Conservation (phyloP, 345 rosid genomes). For the Bruguiera gymnorhiza region DNA sequence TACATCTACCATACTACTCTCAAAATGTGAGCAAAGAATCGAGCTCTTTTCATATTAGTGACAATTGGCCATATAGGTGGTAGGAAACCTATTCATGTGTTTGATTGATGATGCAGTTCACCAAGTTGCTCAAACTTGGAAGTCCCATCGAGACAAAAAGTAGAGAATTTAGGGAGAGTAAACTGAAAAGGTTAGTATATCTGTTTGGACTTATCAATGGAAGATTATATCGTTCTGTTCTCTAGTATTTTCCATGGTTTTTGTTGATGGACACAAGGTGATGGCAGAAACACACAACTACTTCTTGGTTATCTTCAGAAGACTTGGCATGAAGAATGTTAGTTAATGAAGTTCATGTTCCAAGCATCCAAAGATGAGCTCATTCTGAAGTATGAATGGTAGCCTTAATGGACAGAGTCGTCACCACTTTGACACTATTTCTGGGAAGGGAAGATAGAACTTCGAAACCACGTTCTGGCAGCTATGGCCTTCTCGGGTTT, state of each 20-base stretch:
- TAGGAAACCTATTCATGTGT: not conserved
- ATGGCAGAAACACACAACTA: not conserved
- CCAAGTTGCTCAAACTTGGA: conserved; percentile 73
- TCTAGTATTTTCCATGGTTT: not conserved
- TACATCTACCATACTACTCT: not conserved
- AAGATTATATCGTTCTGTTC: not conserved
- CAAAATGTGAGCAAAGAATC: not conserved
- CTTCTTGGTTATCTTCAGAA: not conserved
- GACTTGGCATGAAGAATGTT: not conserved
- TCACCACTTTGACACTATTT: too few species aligned
- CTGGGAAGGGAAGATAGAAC: too few species aligned
- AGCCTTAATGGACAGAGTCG: too few species aligned
- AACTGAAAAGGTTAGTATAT: conserved; percentile 33
- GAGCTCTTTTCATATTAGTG: not conserved
- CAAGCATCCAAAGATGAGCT: not conserved
- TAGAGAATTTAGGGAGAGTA: conserved; percentile 31
- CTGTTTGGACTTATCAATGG: not conserved
- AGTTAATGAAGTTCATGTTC: not conserved
- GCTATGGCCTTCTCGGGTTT: not conserved
- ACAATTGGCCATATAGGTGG: not conserved
- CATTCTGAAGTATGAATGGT: not conserved
- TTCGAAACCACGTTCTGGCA: not conserved
- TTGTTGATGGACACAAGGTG: not conserved
- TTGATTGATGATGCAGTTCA: conserved; percentile 47
- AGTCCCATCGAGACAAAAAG: conserved; percentile 41